These are phyloP conservation scores for Eucalyptus pumila DNA, from an alignment of 345 rosid species.

Conservation along the genomic window DNA sequence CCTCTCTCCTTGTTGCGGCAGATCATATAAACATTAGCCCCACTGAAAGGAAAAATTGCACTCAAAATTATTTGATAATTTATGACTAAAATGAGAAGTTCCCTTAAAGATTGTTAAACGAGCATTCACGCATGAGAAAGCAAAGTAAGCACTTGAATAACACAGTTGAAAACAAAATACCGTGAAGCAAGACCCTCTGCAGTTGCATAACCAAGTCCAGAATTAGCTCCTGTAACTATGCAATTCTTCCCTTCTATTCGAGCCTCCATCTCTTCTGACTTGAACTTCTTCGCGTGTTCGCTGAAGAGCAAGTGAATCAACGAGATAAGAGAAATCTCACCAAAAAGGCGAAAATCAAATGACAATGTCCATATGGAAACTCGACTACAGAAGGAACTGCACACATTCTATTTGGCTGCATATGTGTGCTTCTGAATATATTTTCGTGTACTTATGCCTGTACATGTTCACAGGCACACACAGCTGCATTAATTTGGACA, in stretches of 20 bases:
- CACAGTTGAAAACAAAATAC: slow-evolving; percentile 12
- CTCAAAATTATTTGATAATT: neutral
- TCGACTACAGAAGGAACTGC: neutral
- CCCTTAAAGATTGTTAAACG: accelerated
- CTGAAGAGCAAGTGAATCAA: neutral
- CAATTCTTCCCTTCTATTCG: slow-evolving; percentile 62
- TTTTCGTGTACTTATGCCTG: neutral
- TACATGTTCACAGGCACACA: neutral
- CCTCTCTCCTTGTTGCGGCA: slow-evolving; percentile 85
- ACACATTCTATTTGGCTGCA: neutral
- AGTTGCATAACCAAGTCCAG: slow-evolving; percentile 85
- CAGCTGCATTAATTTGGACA: neutral
- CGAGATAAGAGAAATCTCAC: neutral
- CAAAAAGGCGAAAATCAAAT: neutral
- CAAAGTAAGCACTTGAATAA: neutral
- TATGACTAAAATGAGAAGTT: neutral
- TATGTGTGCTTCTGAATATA: accelerated
- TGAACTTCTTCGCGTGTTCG: slow-evolving; percentile 65
- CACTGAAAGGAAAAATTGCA: slow-evolving; percentile 19
- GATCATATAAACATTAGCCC: slow-evolving; percentile 79
- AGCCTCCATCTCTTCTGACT: slow-evolving; percentile 51
- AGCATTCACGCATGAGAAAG: neutral
- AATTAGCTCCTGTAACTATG: slow-evolving; percentile 89
- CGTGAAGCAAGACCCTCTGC: slow-evolving; percentile 95
- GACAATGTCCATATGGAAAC: neutral